Conservation (phyloP, 2,329 filamentous ascomycete genomes). For the Scedosporium apiospermum region DNA sequence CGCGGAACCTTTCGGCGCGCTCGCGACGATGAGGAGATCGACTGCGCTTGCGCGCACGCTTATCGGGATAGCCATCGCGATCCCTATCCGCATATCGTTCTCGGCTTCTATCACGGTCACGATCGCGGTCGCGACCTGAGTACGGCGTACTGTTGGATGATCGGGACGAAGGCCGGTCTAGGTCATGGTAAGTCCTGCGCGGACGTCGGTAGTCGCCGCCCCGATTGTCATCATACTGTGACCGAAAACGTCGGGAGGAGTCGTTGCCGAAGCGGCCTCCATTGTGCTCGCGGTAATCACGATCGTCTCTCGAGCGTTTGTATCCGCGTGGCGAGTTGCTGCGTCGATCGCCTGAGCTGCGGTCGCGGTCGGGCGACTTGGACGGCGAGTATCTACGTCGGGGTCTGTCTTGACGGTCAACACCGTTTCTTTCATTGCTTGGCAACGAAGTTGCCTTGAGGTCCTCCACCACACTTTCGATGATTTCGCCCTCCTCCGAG, state of each 20-base stretch:
- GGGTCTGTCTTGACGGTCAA: conserved; percentile 89
- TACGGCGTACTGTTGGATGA: conserved; percentile 30
- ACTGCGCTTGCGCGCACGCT: conserved; percentile 46
- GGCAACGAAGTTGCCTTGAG: conserved; percentile 83
- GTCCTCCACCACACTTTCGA: conserved; percentile 56
- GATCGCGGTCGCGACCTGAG: conserved; percentile 41
- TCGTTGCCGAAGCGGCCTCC: conserved; percentile 36
- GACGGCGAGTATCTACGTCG: conserved; percentile 48
- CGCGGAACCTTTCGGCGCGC: conserved; percentile 24
- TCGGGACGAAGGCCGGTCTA: conserved; percentile 40
- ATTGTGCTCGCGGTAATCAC: conserved; percentile 46
- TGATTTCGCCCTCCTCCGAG: conserved; percentile 81
- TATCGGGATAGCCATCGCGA: conserved; percentile 39
- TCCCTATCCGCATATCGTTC: conserved; percentile 15
- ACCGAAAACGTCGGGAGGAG: conserved; percentile 51
- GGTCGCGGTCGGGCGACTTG: conserved; percentile 45
- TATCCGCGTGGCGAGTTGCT: conserved; percentile 54
- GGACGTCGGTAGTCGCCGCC: conserved; percentile 30
- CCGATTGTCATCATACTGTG: conserved; percentile 47
- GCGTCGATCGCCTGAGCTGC: conserved; percentile 29
- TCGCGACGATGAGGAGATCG: conserved; percentile 36
- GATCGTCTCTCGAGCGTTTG: conserved; percentile 59
- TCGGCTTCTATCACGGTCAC: conserved; percentile 17
- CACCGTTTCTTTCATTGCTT: conserved; percentile 65
- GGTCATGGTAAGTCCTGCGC: conserved; percentile 45